Percentiles rank a stretch among this genome's conserved stretches.
phyloP scores from a whole-genome alignment of 805 yeast genomes.

The Pichia nakasei region DNA sequence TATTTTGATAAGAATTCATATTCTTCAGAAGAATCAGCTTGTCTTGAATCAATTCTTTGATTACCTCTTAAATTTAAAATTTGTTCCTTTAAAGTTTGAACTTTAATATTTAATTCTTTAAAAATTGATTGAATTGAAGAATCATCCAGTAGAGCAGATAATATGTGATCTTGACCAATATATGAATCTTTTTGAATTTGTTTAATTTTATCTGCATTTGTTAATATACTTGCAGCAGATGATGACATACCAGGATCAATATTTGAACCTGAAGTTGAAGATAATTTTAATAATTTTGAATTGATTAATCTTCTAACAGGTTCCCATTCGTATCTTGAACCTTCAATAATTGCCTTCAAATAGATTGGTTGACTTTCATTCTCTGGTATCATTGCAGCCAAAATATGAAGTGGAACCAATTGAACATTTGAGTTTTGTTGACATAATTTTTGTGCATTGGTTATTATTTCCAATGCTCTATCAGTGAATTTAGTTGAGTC shows the following conservation, averaged over 20 bases:
- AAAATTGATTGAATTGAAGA: conserved; percentile 57
- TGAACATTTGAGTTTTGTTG: conserved; percentile 78
- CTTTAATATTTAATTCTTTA: conserved; percentile 60
- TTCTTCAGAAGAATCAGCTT: conserved; percentile 82
- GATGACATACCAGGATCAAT: conserved; percentile 67
- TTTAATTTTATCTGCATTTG: conserved; percentile 68
- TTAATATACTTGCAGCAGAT: conserved; percentile 66
- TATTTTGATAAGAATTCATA: conserved; percentile 82
- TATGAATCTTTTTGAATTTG: conserved; percentile 83
- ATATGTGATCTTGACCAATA: conserved; percentile 89
- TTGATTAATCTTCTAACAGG: conserved; percentile 73
- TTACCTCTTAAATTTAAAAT: conserved; percentile 77
- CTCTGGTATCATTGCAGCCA: conserved; percentile 82
- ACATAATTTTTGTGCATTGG: conserved; percentile 74
- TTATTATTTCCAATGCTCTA: conserved; percentile 76
- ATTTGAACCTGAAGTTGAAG: conserved; percentile 87
- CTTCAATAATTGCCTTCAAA: conserved; percentile 73
- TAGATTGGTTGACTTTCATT: conserved; percentile 48
- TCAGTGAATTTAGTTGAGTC: conserved; percentile 83
- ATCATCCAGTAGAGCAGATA: conserved; percentile 80
- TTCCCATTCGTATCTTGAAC: conserved; percentile 83
- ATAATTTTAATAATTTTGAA: conserved; percentile 70
- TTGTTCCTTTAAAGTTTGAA: conserved; percentile 68
- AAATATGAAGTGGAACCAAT: conserved; percentile 76
- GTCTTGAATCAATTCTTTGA: conserved; percentile 85